These are phyloP conservation scores for Gelatoporia subvermispora DNA, from an alignment of 768 basidiomycete genomes.

Conservation along the genomic window DNA sequence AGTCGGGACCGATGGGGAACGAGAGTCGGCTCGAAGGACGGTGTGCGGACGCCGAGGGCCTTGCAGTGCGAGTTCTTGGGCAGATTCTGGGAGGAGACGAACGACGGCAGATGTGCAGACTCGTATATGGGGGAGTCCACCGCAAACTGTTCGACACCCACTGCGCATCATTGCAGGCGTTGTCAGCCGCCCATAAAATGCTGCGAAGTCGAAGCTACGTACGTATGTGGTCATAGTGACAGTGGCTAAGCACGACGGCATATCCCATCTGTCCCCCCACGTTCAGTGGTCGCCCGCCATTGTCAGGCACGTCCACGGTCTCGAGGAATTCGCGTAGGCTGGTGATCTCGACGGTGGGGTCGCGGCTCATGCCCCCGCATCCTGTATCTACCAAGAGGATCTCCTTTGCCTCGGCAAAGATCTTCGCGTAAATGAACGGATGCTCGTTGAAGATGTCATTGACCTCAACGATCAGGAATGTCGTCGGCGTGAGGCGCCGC, in stretches of 20 bases:
- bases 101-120: constrained; percentile 42
- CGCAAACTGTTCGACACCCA: constrained; percentile 48
- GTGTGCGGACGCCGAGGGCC: constrained; percentile 34
- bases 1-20: constrained; percentile 37
- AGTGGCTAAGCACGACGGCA: constrained; percentile 46
- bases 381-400: constrained; percentile 52
- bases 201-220: constrained; percentile 16
- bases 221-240: constrained; percentile 59
- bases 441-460: constrained; percentile 48
- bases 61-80: constrained; percentile 45
- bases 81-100: constrained; percentile 36
- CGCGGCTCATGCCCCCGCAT: constrained; percentile 43
- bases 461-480: constrained; percentile 46
- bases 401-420: constrained; percentile 32
- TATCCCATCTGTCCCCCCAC: constrained; percentile 36
- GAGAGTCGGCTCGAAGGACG: constrained; percentile 42
- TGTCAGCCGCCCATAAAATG: not conserved
- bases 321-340: constrained; percentile 48
- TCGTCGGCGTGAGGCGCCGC: constrained; percentile 27
- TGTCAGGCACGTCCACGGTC: constrained; percentile 37
- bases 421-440: constrained; percentile 51
- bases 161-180: constrained; percentile 20
- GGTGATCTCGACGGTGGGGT: constrained; percentile 35
- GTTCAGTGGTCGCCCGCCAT: constrained; percentile 41
- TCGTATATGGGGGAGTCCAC: constrained; percentile 42